Conservation (phyloP, 352 stramenopile genomes). For the Pythium aphanidermatum region DNA sequence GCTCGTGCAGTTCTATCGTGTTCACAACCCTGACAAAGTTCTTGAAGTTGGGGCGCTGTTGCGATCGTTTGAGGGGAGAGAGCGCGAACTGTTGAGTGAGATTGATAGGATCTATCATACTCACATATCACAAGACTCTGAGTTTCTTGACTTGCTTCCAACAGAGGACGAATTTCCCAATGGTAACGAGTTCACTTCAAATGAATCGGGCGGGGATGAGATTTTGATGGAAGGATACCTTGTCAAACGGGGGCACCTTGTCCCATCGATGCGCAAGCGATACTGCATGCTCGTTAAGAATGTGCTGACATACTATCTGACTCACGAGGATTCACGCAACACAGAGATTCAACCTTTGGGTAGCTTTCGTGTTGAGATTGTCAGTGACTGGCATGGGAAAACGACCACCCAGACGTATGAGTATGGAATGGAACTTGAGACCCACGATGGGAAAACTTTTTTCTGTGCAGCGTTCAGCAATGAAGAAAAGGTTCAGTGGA, state of each 20-base stretch:
- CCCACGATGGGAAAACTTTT: conserved; percentile 55
- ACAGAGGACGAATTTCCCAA: background rate
- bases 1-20: conserved; percentile 82
- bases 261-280: conserved; percentile 70
- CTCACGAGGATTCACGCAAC: conserved; percentile 60
- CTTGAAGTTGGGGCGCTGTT: conserved; percentile 63
- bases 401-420: conserved; percentile 44
- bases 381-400: conserved; percentile 68
- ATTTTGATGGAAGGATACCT: conserved; percentile 75
- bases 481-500: conserved; percentile 56
- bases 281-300: conserved; percentile 61
- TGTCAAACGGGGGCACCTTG: conserved; percentile 60
- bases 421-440: conserved; percentile 66
- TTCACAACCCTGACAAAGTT: conserved; percentile 84
- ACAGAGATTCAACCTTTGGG: conserved; percentile 18
- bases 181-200: background rate
- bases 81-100: conserved; percentile 40
- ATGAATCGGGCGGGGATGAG: background rate
- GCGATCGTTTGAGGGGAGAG: conserved; percentile 45
- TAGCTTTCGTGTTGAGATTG: conserved; percentile 41
- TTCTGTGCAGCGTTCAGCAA: conserved; percentile 54
- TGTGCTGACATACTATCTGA: conserved; percentile 56
- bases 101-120: conserved; percentile 69
- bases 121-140: conserved; percentile 26
- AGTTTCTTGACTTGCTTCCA: conserved; percentile 22